Percentiles rank a stretch among this genome's conserved stretches.
Conservation (phyloP, 257 asterid genomes). For the Paulownia fortunei region DNA sequence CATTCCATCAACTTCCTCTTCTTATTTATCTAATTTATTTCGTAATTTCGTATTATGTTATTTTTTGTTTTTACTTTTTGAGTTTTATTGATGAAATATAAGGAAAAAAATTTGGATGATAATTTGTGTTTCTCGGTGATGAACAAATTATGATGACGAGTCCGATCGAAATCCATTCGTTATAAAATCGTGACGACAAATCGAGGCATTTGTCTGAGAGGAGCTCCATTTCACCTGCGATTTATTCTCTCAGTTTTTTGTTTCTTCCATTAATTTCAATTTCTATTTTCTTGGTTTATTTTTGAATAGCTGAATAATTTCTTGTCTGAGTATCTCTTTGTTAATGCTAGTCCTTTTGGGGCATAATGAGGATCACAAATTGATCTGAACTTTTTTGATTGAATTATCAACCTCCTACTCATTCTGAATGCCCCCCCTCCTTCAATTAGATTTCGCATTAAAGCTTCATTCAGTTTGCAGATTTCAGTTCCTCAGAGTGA, state of each 20-base stretch:
- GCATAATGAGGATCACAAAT: conserved; percentile 42
- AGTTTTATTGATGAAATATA: not conserved
- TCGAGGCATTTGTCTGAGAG: conserved; percentile 98
- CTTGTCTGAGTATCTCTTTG: not conserved
- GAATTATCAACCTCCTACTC: conserved; percentile 53
- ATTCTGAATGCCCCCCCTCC: conserved; percentile 46
- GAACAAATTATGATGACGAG: conserved; percentile 82
- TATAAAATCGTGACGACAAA: conserved; percentile 59
- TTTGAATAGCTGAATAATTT: not conserved
- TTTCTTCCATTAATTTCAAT: not conserved
- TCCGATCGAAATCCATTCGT: conserved; percentile 90
- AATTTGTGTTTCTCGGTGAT: conserved; percentile 60
- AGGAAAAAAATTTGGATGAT: not conserved
- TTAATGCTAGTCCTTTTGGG: not conserved
- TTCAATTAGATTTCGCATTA: not conserved
- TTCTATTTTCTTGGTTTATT: too few species aligned
- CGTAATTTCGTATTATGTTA: too few species aligned
- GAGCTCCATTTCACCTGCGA: conserved; percentile 18
- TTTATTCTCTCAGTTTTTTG: not conserved
- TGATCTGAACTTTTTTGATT: conserved; percentile 41
- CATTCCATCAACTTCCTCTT: not conserved
- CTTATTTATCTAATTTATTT: not conserved
- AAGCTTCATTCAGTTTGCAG: not conserved
- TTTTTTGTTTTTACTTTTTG: not conserved
- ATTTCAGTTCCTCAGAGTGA: not conserved